These are phyloP conservation scores for Hylodesmum podocarpum DNA, from an alignment of 306 rosid species.

Conservation along the genomic window DNA sequence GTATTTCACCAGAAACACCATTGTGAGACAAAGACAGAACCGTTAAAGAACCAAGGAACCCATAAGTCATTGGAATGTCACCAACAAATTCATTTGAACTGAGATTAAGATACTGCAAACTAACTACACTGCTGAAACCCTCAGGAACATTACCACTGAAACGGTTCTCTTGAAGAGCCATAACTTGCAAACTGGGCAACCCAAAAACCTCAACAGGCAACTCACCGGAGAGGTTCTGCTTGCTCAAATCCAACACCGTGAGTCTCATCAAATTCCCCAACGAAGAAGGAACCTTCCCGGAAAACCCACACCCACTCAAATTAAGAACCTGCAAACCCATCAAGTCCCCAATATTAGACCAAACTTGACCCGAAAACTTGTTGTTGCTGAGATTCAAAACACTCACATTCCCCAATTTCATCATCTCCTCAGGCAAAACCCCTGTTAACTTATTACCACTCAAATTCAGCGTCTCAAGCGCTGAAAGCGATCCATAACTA, in stretches of 20 bases:
- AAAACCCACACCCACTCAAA: constrained; percentile 71
- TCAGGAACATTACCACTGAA: constrained; percentile 72
- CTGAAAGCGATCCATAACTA: constrained; percentile 49
- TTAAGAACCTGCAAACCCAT: constrained; percentile 59
- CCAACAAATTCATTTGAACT: constrained; percentile 60
- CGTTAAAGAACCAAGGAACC: constrained; percentile 56
- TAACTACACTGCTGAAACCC: constrained; percentile 79
- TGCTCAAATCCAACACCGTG: constrained; percentile 69
- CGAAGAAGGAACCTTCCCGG: constrained; percentile 55
- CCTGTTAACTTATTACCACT: constrained; percentile 62
- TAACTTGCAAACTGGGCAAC: constrained; percentile 62
- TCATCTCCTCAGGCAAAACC: constrained; percentile 49
- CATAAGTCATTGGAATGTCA: constrained; percentile 62
- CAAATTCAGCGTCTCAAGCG: constrained; percentile 58
- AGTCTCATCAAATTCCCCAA: constrained; percentile 70
- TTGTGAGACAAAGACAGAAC: constrained; percentile 63
- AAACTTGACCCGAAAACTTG: constrained; percentile 52
- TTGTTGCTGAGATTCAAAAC: constrained; percentile 68
- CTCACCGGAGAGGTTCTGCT: constrained; percentile 68
- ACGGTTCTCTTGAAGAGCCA: constrained; percentile 63
- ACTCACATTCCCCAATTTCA: constrained; percentile 58
- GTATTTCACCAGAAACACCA: constrained; percentile 53
- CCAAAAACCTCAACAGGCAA: constrained; percentile 75
- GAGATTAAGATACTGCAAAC: constrained; percentile 63
- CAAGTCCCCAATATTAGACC: constrained; percentile 47